Evolutionary conservation across 164 flowering plant species (phyloP), one percentile per base, ranked within the genome.

Genomic region (Amborella trichopoda): DNA sequence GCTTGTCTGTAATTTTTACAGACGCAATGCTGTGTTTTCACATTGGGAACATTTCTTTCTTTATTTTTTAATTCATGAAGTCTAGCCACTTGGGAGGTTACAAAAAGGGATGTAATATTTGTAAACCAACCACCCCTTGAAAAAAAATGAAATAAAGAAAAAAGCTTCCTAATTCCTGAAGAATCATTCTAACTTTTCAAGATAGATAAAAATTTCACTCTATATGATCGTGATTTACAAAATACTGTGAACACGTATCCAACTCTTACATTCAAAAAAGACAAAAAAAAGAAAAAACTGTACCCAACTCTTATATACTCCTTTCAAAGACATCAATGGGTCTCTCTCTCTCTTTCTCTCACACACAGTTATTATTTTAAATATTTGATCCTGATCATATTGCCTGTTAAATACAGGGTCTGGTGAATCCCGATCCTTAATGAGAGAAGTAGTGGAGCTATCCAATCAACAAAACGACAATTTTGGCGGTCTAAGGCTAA

Each of bases 351-450:
- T 5, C 17, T 18, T 19, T 28, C 34, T 14, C 6, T 3, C 2
- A 19, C 9, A 21, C 16, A 16, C 26, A 18, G 22, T 21, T 24
- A 23, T 39, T 19, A 42, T 18, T 19, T 8, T 42, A 22, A 14
- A 16, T 42, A 18, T 19, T 5, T 14, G n/a, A 13, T 3, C 22
- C 9, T 3, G 5, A 9, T 42, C 23, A 28, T 3, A 24, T 41
- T 33, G 56, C 13, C 52, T 23, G 44, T 58, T 11, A 27, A 18
- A 13, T 23, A 17, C 68, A 91, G 98, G 98, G 98, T 83, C 65
- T 37, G 98, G 98, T 17, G 93, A 87, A 53, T 66, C 90, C 30
- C 76, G 87, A 41, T 57, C 88, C 10, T 79, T 91, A n/a, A 80
- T 73, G 93, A 80, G 56, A 53, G 81, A 78, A 39, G 22, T 91